These are phyloP conservation scores for Nectriaceae sp. DNA, from an alignment of 2,329 filamentous ascomycete species.

Conservation along the genomic window DNA sequence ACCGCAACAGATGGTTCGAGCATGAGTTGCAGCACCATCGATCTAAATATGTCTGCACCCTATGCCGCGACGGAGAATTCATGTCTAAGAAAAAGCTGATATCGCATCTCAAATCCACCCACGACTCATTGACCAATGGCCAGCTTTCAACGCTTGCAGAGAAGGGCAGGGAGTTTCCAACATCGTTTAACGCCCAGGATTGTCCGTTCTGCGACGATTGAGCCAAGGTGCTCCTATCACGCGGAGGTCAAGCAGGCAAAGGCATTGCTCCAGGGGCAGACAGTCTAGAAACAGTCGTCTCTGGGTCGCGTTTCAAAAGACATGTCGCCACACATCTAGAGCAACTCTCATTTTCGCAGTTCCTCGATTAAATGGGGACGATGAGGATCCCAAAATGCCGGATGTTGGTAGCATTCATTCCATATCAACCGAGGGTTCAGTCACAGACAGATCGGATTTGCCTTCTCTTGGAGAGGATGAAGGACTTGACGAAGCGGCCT, in stretches of 20 bases:
- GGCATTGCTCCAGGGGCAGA: neutral
- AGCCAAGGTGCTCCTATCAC: neutral
- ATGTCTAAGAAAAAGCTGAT: neutral
- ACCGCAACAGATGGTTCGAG: neutral
- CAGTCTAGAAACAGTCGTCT: neutral
- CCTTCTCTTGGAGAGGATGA: too few species aligned
- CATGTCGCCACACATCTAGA: constrained; percentile 5
- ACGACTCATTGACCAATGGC: constrained; percentile 1
- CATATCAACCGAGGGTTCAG: too few species aligned
- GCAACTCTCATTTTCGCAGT: constrained; percentile 6
- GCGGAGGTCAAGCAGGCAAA: neutral
- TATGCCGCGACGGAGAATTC: neutral
- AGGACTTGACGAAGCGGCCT: too few species aligned
- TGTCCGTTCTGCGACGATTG: constrained; percentile 7
- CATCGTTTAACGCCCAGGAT: neutral
- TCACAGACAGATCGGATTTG: too few species aligned
- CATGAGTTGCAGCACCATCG: constrained; percentile 3
- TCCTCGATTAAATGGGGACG: too few species aligned
- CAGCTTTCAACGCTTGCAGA: constrained; percentile 1
- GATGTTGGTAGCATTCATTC: too few species aligned
- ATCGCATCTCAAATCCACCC: neutral
- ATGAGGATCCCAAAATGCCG: too few species aligned
- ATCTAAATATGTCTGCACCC: neutral
- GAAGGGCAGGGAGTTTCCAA: neutral
- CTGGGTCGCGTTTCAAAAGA: constrained; percentile 1